Evolutionary conservation across 2,329 filamentous ascomycete genomes (phyloP).

Genomic region (Fusarium austroafricanum): DNA sequence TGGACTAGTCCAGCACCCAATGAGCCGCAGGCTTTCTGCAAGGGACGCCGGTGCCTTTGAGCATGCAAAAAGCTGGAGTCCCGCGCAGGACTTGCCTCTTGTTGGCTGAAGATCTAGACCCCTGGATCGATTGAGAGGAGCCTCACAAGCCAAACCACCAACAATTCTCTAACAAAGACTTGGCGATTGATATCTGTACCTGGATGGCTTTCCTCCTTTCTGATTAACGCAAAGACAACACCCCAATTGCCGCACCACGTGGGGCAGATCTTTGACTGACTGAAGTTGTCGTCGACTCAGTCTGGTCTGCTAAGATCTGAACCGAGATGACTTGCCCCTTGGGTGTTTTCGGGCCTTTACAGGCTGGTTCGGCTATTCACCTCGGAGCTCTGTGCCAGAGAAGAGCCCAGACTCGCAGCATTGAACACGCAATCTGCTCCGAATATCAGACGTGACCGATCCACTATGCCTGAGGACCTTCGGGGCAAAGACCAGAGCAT

Average conservation of each 20-base stretch:
- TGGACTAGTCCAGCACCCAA: slow-evolving; percentile 24
- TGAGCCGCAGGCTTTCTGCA: slow-evolving; percentile 45
- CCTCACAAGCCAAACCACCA: slow-evolving; percentile 35
- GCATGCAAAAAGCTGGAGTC: slow-evolving; percentile 47
- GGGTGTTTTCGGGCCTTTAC: slow-evolving; percentile 36
- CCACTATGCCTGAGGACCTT: not conserved
- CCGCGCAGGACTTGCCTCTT: slow-evolving; percentile 41
- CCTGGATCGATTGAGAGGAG: slow-evolving; percentile 35
- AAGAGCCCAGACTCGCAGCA: slow-evolving; percentile 35
- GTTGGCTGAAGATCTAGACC: slow-evolving; percentile 41
- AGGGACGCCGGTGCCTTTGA: slow-evolving; percentile 39
- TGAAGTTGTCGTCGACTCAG: slow-evolving; percentile 21
- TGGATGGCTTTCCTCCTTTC: slow-evolving; percentile 23
- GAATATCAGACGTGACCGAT: slow-evolving; percentile 9
- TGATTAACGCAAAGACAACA: slow-evolving; percentile 14
- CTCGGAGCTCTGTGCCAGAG: slow-evolving; percentile 10
- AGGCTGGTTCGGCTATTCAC: slow-evolving; percentile 32
- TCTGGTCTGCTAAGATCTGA: slow-evolving; percentile 13
- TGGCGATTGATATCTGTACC: slow-evolving; percentile 2
- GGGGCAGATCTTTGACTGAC: slow-evolving; percentile 28
- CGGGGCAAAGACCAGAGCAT: not conserved
- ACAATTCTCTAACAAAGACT: slow-evolving; percentile 10
- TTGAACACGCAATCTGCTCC: slow-evolving; percentile 32
- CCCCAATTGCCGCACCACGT: slow-evolving; percentile 38
- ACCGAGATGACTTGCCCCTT: slow-evolving; percentile 41